Conservation (phyloP, 768 basidiomycete species). For the Hericium rajendrae region DNA sequence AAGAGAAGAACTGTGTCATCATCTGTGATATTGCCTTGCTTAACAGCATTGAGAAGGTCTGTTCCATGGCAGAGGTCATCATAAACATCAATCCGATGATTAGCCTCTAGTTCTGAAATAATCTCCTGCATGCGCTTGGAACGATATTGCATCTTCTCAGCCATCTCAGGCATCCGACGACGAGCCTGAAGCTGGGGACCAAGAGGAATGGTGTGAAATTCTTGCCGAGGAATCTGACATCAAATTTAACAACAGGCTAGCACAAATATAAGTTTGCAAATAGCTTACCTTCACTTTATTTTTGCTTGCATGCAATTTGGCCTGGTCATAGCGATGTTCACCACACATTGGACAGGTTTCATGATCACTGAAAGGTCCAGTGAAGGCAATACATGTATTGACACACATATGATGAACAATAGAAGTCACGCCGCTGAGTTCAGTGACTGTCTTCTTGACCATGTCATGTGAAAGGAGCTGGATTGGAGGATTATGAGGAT, state of each 20-base stretch:
- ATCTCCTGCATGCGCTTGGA: neutral
- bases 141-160: conserved; percentile 8
- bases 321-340: conserved; percentile 5
- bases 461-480: neutral
- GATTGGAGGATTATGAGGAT: neutral
- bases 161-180: neutral
- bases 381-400: conserved; percentile 13
- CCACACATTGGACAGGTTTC: conserved; percentile 10
- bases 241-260: too few relatives aligned
- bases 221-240: neutral
- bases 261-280: too few relatives aligned
- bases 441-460: neutral
- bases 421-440: conserved; percentile 1
- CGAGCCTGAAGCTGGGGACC: conserved; percentile 14
- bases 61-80: conserved; percentile 15
- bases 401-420: conserved; percentile 8
- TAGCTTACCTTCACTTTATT: neutral
- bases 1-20: conserved; percentile 25
- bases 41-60: conserved; percentile 19
- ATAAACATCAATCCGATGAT: neutral
- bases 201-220: conserved; percentile 14
- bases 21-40: conserved; percentile 13
- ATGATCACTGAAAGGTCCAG: conserved; percentile 10
- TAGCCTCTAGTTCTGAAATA: neutral
- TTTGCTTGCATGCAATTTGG: neutral